Conservation (phyloP, 352 stramenopile species). For the Pythium aquatile region DNA sequence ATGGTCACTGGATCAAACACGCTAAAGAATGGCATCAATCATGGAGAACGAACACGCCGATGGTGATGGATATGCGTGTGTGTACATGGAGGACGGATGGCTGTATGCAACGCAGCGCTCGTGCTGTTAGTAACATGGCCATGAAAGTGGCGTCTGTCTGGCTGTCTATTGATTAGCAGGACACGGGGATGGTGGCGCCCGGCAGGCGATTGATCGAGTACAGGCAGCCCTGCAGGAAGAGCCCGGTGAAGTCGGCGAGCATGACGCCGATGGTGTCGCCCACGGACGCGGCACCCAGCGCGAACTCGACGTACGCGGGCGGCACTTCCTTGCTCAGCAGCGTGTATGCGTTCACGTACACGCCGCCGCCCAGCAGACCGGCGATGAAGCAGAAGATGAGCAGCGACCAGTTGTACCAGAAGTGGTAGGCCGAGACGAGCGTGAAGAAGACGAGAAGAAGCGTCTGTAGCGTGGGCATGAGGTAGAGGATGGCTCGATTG, state of each 20-base stretch:
- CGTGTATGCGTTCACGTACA: constrained; percentile 93
- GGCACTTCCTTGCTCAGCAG: constrained; percentile 83
- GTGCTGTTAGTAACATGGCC: not conserved
- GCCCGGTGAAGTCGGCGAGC: constrained; percentile 81
- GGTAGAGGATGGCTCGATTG: constrained; percentile 73
- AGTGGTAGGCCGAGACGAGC: constrained; percentile 71
- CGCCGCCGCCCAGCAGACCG: constrained; percentile 85
- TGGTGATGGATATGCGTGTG: not conserved
- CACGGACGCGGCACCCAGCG: constrained; percentile 85
- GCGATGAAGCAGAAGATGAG: constrained; percentile 83
- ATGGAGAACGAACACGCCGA: not conserved
- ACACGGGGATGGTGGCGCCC: constrained; percentile 55
- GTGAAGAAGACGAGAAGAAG: constrained; percentile 88
- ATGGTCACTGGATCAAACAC: not conserved
- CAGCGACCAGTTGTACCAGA: constrained; percentile 86
- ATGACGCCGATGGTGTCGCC: constrained; percentile 90
- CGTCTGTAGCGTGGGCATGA: constrained; percentile 88
- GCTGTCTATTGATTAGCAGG: constrained; percentile 34
- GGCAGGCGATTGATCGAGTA: constrained; percentile 82
- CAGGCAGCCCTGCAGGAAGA: constrained; percentile 92
- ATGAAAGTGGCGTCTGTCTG: no score
- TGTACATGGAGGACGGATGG: not conserved
- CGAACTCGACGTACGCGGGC: constrained; percentile 78
- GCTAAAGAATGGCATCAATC: not conserved
- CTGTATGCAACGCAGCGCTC: not conserved